Evolutionary conservation across 2,329 filamentous ascomycete species (phyloP), one percentile per base, ranked within the genome.

Genomic region (Periconia macrospinosa): DNA sequence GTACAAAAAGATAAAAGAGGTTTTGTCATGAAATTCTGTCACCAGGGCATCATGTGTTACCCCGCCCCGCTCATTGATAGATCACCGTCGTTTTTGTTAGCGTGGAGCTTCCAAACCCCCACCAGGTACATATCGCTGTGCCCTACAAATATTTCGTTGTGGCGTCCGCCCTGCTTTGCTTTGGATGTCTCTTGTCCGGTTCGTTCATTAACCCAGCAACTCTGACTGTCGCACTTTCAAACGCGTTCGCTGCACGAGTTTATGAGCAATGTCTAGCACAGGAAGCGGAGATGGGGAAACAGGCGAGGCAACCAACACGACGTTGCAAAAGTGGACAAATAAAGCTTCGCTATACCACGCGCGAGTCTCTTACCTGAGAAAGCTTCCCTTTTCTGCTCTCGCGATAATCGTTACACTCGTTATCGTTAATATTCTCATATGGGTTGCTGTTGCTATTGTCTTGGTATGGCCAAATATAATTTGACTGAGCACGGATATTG

Each of bases 401-500:
- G 80, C 79, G 1, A 84, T 86, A 30, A 85, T 87, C 27, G 45
- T 79, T 1, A 70, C 81, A 1, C 70, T 87, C 41, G 75, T 81
- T 1, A 46, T 78, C 3, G 68, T 85, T 48, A 87, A 87, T 67
- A 62, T 81, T 2, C 49, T 83, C 2, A 81, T 84, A 9, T 87
- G 85, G 85, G 75, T 80, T 46, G 81, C 78, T 19, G 80, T 81
- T 10, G 84, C 79, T 10, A 78, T 86, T 56, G 79, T 87, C 2
- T 65, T 86, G 61, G 82, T 83, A 75, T 45, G 76, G 65, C 15
- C 15, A n/a, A 6, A 37, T 37, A 37, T 3, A 6, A 6, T 14
- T 37, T n/a, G 11, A 10, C 3, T 37, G 15, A 13, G 6, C 11
- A n/a, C 11, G 11, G 5, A 10, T 37, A 37, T 14, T 37, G 15